Evolutionary conservation across 2,329 filamentous ascomycete genomes (phyloP), one percentile per base, ranked within the genome.

Genomic region (Epichloe typhina): DNA sequence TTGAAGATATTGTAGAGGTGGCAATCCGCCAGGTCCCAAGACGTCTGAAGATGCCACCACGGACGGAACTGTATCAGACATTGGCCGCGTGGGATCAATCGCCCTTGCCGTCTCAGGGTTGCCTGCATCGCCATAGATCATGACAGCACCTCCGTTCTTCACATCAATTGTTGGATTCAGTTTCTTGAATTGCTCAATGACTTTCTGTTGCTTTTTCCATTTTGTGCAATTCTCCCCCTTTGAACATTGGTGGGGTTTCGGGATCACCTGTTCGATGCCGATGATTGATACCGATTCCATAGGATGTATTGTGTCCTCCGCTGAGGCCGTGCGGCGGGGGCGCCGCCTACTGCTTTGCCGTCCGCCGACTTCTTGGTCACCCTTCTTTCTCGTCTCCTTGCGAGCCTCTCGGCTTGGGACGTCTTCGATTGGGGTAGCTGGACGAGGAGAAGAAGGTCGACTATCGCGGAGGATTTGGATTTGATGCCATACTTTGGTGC

Each of bases 41-140:
- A 94, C 77, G 66, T 96, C 91, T 1, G 90, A 96, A 1, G 91
- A 96, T 26, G 90, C 91, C 49, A 95, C 84, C 9, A 95, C 76
- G 1, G 90, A 96, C 9, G 86, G 86, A 3, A 84, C 79, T 19
- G 79, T 79, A 58, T 93, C 84, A 5, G 88, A 91, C 26, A 82
- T 72, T 11, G 87, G 86, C 42, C 84, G 80, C 56, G 77, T 66
- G 5, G 67, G 74, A 56, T 80, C 77, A 55, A 80, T 65, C 21
- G 77, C 75, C 48, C 68, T 62, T 50, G 79, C 78, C 3, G 83
- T 88, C 52, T 75, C 70, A 8, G 87, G 78, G 63, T 93, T 93
- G 49, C 87, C 86, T 11, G 86, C 85, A 62, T 93, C 81, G 50
- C 87, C 86, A 35, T 83, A 79, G 46, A 94, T 77, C 68, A 91